Evolutionary conservation across 2,329 filamentous ascomycete genomes (phyloP).

Genomic region (Cytospora piceae): DNA sequence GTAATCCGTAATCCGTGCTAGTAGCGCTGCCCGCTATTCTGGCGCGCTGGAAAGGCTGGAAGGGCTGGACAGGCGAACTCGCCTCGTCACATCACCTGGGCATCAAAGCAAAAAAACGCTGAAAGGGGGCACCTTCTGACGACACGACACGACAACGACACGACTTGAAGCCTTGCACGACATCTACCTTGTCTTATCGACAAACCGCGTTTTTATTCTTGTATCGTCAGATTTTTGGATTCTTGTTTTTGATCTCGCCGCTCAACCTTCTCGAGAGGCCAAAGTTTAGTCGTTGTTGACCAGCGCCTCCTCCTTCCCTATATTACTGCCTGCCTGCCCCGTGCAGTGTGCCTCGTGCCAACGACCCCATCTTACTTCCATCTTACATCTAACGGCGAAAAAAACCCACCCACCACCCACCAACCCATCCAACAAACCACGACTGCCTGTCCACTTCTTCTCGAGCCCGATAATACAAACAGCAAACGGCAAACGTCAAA

Average conservation of each 20-base stretch:
- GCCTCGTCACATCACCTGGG: constrained; percentile 4
- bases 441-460: constrained; percentile 9
- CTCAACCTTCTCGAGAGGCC: neutral
- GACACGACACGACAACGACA: constrained; percentile 1
- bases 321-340: constrained; percentile 22
- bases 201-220: neutral
- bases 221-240: neutral
- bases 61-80: neutral
- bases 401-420: constrained; percentile 6
- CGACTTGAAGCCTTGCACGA: neutral
- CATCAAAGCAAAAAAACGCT: constrained; percentile 4
- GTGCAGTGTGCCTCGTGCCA: constrained; percentile 25
- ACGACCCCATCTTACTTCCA: constrained; percentile 9
- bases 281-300: constrained; percentile 22
- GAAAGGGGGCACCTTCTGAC: constrained; percentile 1
- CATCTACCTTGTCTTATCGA: neutral
- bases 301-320: constrained; percentile 19
- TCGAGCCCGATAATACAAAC: neutral
- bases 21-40: neutral
- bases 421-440: neutral
- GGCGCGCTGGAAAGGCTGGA: neutral
- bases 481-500: neutral
- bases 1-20: neutral
- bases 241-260: neutral
- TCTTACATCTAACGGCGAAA: constrained; percentile 16